Conservation (phyloP, 192 early-diverging fungal species). For the Podila minutissima region DNA sequence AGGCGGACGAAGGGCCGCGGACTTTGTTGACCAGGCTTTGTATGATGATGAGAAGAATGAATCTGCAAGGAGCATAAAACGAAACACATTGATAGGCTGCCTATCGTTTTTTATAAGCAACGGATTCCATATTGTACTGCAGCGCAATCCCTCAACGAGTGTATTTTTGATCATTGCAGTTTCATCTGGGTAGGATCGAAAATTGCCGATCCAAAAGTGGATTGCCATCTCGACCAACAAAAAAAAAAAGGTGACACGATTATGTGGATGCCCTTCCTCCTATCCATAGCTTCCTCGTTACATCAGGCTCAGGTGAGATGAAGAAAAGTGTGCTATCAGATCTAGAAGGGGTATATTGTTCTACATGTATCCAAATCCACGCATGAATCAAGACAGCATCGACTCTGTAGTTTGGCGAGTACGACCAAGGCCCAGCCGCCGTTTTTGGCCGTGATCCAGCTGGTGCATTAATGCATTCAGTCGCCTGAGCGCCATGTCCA, state of each 20-base stretch:
- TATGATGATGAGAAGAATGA: too few relatives aligned
- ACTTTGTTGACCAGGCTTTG: background rate
- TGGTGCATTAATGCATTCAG: slow-evolving; percentile 38
- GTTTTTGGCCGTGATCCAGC: slow-evolving; percentile 4
- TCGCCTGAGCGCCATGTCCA: slow-evolving; percentile 8
- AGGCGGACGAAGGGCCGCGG: background rate
- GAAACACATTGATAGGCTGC: too few relatives aligned
- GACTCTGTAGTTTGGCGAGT: background rate
- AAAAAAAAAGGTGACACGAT: too few relatives aligned
- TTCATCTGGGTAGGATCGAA: too few relatives aligned
- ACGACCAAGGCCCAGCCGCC: background rate
- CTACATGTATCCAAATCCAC: background rate
- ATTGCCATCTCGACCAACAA: too few relatives aligned
- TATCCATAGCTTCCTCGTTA: too few relatives aligned
- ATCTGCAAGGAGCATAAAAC: too few relatives aligned
- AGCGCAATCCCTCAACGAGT: too few relatives aligned
- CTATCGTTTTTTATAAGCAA: background rate
- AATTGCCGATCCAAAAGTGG: too few relatives aligned
- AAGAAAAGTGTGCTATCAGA: background rate
- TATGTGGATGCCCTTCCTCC: too few relatives aligned
- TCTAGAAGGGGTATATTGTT: background rate
- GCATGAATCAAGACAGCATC: background rate
- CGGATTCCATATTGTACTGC: background rate
- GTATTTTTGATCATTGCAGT: background rate
- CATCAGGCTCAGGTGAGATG: background rate